Base-by-base conservation (phyloP, 106 monocot species). In the Iris macrosiphon region DNA sequence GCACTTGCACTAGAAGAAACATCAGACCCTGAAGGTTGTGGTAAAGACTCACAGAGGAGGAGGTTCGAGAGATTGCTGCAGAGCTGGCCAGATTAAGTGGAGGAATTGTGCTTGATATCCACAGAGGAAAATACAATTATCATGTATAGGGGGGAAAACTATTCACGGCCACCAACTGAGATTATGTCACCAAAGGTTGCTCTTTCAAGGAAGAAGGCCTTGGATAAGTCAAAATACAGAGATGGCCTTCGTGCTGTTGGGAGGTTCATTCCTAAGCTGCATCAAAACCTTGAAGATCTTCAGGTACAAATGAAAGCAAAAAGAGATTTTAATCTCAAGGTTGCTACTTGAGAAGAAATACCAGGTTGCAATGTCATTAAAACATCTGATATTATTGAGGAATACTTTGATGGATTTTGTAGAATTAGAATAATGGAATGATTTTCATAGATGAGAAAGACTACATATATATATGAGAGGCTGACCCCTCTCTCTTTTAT, bases 1-100 rank as follows among this genome's bases (percentile, higher is more conserved):
- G 90, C 96, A 98, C 62, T 75, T 99, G 63, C 98, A 99, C 43
- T 99, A 87, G 98, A 99, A 99, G 65, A 99, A 99, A 24, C 98
- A 99, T 59, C 98, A 90, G 38, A 99, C 98, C 0, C 52, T 99
- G 63, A 81, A 98, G 64, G 87, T 99, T 19, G 45, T 87, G 0
- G 91, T 99, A 57, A 99, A 99, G 55, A 99, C 98, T 40, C 70
- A 84, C 96, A 19, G 64, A 69, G 33, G 87, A 89, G 50, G 89
- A 95, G 53, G 90, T 98, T 21, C 57, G 75, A 35, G 87, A 84
- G 40, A 91, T 98, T 53, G 91, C 98, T 3, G 64, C 54, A 31
- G 89, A 99, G 61, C 56, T 99, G 37, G 98, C 98, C 40, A 77
- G 87, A 74, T 55, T 99, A 59, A 99, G 78, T 66, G 91, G 98